These are phyloP conservation scores for Lycium ferocissimum DNA, from an alignment of 257 asterid genomes.

Conservation along the genomic window DNA sequence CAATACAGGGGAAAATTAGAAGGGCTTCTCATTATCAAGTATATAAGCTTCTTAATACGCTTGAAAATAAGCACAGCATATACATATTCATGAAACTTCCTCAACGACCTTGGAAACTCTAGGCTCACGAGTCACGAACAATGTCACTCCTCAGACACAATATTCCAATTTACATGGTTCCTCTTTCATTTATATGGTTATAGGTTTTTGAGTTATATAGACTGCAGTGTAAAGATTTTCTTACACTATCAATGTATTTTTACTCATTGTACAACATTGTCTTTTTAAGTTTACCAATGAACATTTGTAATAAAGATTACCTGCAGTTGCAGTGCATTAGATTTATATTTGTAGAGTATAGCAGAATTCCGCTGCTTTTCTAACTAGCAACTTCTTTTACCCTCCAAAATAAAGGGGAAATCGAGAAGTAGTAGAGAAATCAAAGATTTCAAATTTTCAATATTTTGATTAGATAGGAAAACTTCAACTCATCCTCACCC, in stretches of 20 bases:
- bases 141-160: background rate
- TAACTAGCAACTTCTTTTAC: background rate
- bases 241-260: background rate
- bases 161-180: background rate
- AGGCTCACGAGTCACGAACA: background rate
- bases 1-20: background rate
- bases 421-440: background rate
- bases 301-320: background rate
- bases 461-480: background rate
- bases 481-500: background rate
- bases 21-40: background rate
- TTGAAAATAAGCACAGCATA: background rate
- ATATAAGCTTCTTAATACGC: background rate
- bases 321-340: background rate
- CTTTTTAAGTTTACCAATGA: background rate
- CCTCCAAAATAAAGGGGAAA: conserved; percentile 4
- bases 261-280: background rate
- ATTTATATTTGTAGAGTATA: background rate
- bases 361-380: background rate
- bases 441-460: background rate
- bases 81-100: background rate
- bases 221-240: background rate
- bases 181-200: background rate
- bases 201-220: background rate
- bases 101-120: background rate